Evolutionary conservation across 1,284 basidiomycete genomes (phyloP).

Genomic region (Afroboletus lepidellus): DNA sequence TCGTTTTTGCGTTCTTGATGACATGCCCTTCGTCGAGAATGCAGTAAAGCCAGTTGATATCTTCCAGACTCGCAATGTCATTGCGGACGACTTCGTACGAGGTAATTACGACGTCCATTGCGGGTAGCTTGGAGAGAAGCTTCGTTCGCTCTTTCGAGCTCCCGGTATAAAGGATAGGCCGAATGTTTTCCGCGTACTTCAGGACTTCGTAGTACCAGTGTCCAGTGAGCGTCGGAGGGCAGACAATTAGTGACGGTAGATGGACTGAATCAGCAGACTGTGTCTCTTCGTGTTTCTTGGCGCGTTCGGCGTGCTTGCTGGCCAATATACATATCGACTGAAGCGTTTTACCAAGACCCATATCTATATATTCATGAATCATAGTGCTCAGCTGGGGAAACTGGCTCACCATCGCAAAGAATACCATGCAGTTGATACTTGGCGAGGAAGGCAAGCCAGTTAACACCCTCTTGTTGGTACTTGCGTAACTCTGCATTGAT

Average conservation of each 20-base stretch:
- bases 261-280: conserved; percentile 79
- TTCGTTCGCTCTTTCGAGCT: conserved; percentile 82
- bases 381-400: background rate
- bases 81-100: conserved; percentile 98
- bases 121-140: conserved; percentile 63
- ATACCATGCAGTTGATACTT: conserved; percentile 98
- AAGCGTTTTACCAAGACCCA: conserved; percentile 98
- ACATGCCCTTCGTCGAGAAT: conserved; percentile 98
- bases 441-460: conserved; percentile 97
- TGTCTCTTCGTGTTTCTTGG: conserved; percentile 66
- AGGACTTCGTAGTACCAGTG: conserved; percentile 99
- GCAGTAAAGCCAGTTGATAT: conserved; percentile 91
- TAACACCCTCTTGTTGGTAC: conserved; percentile 98
- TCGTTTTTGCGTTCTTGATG: conserved; percentile 98
- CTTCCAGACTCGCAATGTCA: conserved; percentile 80
- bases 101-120: conserved; percentile 89
- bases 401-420: conserved; percentile 86
- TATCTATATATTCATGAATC: conserved; percentile 56
- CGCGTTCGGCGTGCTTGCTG: conserved; percentile 90
- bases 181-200: conserved; percentile 88
- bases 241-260: conserved; percentile 93
- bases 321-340: conserved; percentile 98
- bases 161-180: conserved; percentile 88
- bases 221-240: conserved; percentile 95
- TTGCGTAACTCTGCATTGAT: conserved; percentile 95